Evolutionary conservation across 495 filamentous ascomycete genomes (phyloP).

Genomic region (Neurospora hispaniola): DNA sequence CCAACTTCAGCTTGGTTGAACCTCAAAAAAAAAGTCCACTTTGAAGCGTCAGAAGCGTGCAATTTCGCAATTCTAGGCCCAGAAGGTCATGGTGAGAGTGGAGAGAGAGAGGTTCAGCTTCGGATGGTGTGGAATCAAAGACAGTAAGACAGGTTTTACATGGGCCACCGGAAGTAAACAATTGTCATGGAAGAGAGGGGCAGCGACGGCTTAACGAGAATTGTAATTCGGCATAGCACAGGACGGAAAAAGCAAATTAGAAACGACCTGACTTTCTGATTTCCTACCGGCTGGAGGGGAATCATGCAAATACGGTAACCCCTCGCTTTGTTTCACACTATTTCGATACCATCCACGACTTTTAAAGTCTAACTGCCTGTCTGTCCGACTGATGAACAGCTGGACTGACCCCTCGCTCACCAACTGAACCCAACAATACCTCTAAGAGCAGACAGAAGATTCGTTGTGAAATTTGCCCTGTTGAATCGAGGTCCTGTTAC

Average conservation of each 20-base stretch:
- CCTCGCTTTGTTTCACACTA: not conserved
- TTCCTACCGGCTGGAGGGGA: not conserved
- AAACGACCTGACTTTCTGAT: not conserved
- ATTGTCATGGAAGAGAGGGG: not conserved
- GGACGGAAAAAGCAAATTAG: not conserved
- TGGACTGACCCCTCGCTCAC: not conserved
- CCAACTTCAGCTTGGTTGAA: not conserved
- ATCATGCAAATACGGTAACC: not conserved
- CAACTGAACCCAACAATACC: not conserved
- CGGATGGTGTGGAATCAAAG: not conserved
- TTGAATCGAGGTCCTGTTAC: not conserved
- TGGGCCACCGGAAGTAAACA: too few relatives aligned
- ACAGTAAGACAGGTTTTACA: not conserved
- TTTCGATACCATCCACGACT: not conserved
- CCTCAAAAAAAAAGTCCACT: not conserved
- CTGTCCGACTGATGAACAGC: not conserved
- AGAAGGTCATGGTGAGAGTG: not conserved
- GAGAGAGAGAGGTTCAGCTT: not conserved
- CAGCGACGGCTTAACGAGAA: not conserved
- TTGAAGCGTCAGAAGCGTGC: not conserved
- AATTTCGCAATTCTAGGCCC: not conserved
- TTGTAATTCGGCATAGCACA: not conserved
- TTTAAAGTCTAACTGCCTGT: not conserved
- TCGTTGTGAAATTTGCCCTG: not conserved
- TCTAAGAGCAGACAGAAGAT: not conserved